Evolutionary conservation across 2,329 filamentous ascomycete genomes (phyloP).

Genomic region (Sporothrix protearum): DNA sequence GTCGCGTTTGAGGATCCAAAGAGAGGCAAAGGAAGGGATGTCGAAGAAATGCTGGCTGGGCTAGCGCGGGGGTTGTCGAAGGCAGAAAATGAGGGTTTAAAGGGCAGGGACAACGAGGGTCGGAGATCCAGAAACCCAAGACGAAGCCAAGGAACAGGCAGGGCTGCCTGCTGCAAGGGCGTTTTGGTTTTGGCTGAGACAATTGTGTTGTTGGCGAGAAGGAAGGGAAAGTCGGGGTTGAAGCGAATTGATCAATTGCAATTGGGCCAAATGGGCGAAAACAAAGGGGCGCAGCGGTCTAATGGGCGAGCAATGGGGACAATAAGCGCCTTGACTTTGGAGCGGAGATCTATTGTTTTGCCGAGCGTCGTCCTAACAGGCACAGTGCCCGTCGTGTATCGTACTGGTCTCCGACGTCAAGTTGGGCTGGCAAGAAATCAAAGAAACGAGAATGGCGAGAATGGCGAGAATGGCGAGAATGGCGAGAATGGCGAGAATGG

Average conservation of each 20-base stretch:
- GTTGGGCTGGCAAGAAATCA: neutral
- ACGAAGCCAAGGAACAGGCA: neutral
- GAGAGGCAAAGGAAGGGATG: neutral
- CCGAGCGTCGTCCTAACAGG: neutral
- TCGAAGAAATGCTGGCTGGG: conserved; percentile 3
- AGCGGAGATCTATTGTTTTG: neutral
- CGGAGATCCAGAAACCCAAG: neutral
- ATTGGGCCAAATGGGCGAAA: neutral
- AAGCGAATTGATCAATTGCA: no score
- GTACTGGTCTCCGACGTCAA: neutral
- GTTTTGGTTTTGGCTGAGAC: conserved; percentile 9
- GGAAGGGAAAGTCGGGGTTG: neutral
- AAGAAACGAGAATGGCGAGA: neutral
- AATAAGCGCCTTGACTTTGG: neutral
- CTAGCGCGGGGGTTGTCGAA: conserved; percentile 4
- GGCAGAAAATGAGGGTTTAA: neutral
- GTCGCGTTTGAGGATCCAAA: neutral
- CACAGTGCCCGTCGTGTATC: neutral
- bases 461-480: no score
- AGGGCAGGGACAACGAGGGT: neutral
- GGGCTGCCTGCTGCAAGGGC: neutral
- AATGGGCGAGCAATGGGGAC: neutral
- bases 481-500: no score
- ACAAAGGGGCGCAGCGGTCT: conserved; percentile 10
- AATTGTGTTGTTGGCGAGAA: conserved; percentile 13